Percentiles rank a stretch among this genome's conserved stretches.
Evolutionary conservation across 2,329 filamentous ascomycete species (phyloP).

Genomic region (Epichloe sibirici): DNA sequence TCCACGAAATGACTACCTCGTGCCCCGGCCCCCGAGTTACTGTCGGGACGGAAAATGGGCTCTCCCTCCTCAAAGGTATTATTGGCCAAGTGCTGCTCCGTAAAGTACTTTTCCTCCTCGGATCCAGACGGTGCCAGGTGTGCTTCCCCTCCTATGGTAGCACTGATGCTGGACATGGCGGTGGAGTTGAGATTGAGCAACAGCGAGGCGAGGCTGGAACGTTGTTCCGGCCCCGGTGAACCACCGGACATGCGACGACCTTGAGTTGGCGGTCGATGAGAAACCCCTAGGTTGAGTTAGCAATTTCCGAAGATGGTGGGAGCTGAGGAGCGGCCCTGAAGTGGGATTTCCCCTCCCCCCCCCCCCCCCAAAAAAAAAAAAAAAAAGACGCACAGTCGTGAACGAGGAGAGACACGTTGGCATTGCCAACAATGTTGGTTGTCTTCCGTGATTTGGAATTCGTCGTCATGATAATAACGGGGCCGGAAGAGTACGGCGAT

Average conservation of each 20-base stretch:
- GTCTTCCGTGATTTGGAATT: conserved; percentile 69
- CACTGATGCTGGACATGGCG: conserved; percentile 76
- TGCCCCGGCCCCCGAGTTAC: conserved; percentile 34
- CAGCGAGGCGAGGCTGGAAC: conserved; percentile 68
- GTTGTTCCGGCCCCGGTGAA: conserved; percentile 50
- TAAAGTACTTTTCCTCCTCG: conserved; percentile 76
- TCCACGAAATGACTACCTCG: conserved; percentile 58
- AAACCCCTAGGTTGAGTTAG: conserved; percentile 49
- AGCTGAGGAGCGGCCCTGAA: not conserved
- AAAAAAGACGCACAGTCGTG: conserved; percentile 57
- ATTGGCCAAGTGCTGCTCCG: conserved; percentile 74
- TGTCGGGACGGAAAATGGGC: conserved; percentile 19
- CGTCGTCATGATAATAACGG: conserved; percentile 93
- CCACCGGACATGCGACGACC: conserved; percentile 44
- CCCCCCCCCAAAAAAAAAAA: too few relatives aligned
- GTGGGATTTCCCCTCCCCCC: too few relatives aligned
- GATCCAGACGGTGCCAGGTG: conserved; percentile 58
- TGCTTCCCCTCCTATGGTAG: conserved; percentile 84
- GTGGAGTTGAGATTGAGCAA: conserved; percentile 86
- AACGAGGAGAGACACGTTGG: conserved; percentile 83
- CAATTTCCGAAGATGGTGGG: not conserved
- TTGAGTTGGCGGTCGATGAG: conserved; percentile 73
- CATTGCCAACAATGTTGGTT: conserved; percentile 70
- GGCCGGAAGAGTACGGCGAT: conserved; percentile 53
- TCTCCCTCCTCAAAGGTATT: conserved; percentile 64